A percentile compares a stretch with the other conserved stretches of the same genome.
Conservation (phyloP, 2,329 filamentous ascomycete species). For the Aureobasidium pullulans region DNA sequence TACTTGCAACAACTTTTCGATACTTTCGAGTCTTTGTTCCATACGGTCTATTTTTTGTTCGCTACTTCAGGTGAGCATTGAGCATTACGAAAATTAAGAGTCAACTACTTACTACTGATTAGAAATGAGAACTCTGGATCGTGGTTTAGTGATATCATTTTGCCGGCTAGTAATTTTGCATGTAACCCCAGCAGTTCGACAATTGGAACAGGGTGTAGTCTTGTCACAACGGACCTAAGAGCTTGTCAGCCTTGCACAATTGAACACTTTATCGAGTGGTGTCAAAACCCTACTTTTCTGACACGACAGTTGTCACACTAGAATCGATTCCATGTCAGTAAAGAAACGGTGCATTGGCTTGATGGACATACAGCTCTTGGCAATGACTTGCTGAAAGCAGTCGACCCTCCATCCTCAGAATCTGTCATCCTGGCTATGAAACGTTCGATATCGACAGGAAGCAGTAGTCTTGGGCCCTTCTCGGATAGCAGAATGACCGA, state of each 20-base stretch:
- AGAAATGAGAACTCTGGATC: constrained; percentile 14
- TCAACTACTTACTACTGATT: constrained; percentile 14
- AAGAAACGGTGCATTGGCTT: neutral
- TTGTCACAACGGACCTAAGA: constrained; percentile 15
- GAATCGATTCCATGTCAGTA: neutral
- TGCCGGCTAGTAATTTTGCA: constrained; percentile 14
- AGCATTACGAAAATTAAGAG: neutral
- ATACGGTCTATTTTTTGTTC: constrained; percentile 22
- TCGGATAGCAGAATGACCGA: neutral
- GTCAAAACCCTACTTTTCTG: neutral
- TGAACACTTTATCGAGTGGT: neutral
- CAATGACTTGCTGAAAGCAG: constrained; percentile 7
- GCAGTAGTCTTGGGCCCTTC: neutral
- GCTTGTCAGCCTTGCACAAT: neutral
- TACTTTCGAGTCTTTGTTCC: constrained; percentile 17
- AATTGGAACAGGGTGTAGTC: constrained; percentile 15
- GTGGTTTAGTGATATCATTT: constrained; percentile 3
- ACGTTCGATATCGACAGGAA: neutral
- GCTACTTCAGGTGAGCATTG: neutral
- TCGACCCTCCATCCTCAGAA: neutral
- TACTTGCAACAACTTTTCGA: constrained; percentile 16
- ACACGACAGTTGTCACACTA: constrained; percentile 7
- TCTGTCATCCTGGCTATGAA: neutral
- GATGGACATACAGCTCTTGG: constrained; percentile 1
- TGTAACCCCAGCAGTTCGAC: constrained; percentile 1